phyloP scores from a whole-genome alignment of 2,329 filamentous ascomycete species.

The Aureobasidium sp. region DNA sequence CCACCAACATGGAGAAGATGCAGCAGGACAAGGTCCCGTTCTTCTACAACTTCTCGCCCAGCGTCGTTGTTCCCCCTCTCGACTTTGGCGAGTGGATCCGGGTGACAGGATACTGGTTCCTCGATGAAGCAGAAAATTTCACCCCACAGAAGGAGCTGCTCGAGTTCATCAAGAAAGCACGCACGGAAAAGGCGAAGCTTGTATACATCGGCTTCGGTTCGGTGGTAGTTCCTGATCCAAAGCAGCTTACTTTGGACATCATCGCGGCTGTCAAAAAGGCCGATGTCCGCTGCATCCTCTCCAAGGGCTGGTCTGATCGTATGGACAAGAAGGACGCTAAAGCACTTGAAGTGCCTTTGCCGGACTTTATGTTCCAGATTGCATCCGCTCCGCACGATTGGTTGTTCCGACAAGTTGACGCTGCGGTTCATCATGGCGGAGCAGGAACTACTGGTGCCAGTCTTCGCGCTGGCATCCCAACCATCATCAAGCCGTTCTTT shows the following conservation, averaged over 20 bases:
- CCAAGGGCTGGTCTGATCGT: constrained; percentile 95
- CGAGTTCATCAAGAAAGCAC: constrained; percentile 77
- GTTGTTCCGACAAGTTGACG: constrained; percentile 91
- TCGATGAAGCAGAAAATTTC: constrained; percentile 67
- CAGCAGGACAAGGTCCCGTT: constrained; percentile 98
- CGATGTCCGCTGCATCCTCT: constrained; percentile 88
- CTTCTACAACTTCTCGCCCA: constrained; percentile 92
- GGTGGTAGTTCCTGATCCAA: constrained; percentile 86
- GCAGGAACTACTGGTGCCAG: constrained; percentile 93
- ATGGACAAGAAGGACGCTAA: constrained; percentile 52
- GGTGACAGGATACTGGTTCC: constrained; percentile 96
- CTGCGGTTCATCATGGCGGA: constrained; percentile 88
- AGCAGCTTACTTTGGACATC: constrained; percentile 83
- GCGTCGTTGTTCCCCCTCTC: constrained; percentile 85
- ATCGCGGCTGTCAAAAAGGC: constrained; percentile 85
- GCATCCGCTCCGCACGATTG: constrained; percentile 84
- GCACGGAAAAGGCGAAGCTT: constrained; percentile 76
- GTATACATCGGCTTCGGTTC: constrained; percentile 97
- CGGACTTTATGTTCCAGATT: constrained; percentile 78
- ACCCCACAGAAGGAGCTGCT: constrained; percentile 67
- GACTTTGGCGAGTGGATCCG: constrained; percentile 98
- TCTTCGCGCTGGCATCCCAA: constrained; percentile 82
- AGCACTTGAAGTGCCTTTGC: constrained; percentile 60
- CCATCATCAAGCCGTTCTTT: constrained; percentile 94
- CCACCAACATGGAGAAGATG: constrained; percentile 81